phyloP scores from a whole-genome alignment of 139 green algal genomes.

The Haematococcus lacustris region DNA sequence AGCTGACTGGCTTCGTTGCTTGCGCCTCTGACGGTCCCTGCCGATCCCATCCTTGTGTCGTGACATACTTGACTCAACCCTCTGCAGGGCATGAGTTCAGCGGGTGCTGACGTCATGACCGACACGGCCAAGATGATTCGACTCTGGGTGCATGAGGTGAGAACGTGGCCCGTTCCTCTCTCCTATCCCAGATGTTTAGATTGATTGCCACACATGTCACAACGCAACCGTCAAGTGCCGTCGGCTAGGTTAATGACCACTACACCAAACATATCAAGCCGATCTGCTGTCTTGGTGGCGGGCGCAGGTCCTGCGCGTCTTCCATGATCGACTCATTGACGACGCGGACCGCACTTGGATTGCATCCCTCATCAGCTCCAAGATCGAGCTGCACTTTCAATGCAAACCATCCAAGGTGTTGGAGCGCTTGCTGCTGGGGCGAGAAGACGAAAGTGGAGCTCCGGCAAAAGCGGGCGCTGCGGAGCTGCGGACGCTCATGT shows the following conservation, averaged over 20 bases:
- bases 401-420: too few relatives aligned
- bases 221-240: too few relatives aligned
- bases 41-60: too few relatives aligned
- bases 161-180: background rate
- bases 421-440: too few relatives aligned
- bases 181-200: background rate
- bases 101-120: background rate
- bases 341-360: slow-evolving; percentile 55
- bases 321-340: slow-evolving; percentile 62
- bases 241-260: too few relatives aligned
- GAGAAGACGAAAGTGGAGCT: too few relatives aligned
- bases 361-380: background rate
- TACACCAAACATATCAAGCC: background rate
- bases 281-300: background rate
- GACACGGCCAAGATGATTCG: slow-evolving; percentile 10
- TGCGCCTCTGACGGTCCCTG: too few relatives aligned
- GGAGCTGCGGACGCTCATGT: slow-evolving; percentile 48
- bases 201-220: background rate
- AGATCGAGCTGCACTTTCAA: slow-evolving; percentile 14
- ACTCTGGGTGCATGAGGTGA: slow-evolving; percentile 55
- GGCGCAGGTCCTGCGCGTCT: slow-evolving; percentile 48
- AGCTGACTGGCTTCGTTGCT: too few relatives aligned
- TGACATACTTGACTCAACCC: too few relatives aligned
- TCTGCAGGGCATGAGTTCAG: slow-evolving; percentile 14
- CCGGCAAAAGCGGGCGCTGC: slow-evolving; percentile 12